Evolutionary conservation across 495 filamentous ascomycete species (phyloP), one percentile per base, ranked within the genome.

Genomic region (Penicillium fimorum): DNA sequence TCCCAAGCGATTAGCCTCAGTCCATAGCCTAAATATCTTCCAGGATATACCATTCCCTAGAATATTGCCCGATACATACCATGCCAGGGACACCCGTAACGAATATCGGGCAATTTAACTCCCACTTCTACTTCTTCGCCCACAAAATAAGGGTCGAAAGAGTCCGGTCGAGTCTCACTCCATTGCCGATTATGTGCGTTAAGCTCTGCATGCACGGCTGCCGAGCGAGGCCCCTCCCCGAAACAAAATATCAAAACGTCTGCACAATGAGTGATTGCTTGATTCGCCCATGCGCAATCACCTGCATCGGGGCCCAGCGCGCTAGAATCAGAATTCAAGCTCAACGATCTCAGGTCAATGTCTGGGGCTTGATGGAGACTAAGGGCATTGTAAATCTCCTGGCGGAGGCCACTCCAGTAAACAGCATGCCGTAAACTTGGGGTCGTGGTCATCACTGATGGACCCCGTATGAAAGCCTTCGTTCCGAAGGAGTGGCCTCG

Each of bases 401-500:
- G 62, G 18, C 65, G 65, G 12, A 67, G 46, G 2, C 65, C 59
- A 55, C 65, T 67, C 62, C 65, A 67, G 29, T 63, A 68, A 2
- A 65, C 62, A 12, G 65, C 65, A 17, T 68, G 59, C 33, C 65
- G 59, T 46, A 68, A 17, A 42, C 62, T 60, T 24, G 62, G 65
- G 2, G 65, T 65, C 7, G 59, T 57, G 10, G 65, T 65, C 42
- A 51, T 45, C 0, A 63, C 55, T 4, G 65, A 44, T 15, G 65
- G 65, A 24, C 57, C 59, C 42, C 64, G 59, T 6, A 65, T 63
- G 37, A 68, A 65, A 27, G 62, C 59, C 35, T 65, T 60, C 29
- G 65, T 67, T 2, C 65, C 65, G 50, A 67, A 67, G 15, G 62
- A 65, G 44, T 66, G 63, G 29, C 63, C 63, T 22, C 57, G 60